phyloP scores from a whole-genome alignment of 176 grass and related monocot genomes.

The Oryza punctata region DNA sequence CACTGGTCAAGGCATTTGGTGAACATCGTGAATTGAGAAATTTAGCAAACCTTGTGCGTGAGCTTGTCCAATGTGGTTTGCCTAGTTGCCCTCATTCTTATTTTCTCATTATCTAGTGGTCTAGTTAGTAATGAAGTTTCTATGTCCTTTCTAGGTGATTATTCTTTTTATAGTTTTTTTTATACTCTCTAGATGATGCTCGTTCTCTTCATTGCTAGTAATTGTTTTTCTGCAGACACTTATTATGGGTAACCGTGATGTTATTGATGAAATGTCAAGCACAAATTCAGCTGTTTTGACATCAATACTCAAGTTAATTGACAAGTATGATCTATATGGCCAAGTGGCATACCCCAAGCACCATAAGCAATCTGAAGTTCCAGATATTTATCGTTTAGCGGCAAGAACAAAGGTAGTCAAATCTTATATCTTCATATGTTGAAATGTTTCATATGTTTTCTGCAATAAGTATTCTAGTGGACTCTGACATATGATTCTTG shows the following conservation, averaged over 20 bases:
- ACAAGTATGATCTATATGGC: conserved; percentile 91
- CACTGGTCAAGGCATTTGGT: conserved; percentile 84
- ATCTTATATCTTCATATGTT: conserved; percentile 14
- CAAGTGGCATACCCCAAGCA: conserved; percentile 91
- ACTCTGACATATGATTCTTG: conserved; percentile 17
- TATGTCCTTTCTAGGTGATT: not conserved
- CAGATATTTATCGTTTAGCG: conserved; percentile 82
- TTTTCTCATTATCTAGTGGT: not conserved
- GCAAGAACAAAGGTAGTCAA: conserved; percentile 71
- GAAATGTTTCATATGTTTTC: conserved; percentile 25
- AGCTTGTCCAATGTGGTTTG: conserved; percentile 25
- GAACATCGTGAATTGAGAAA: conserved; percentile 76
- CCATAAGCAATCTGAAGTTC: conserved; percentile 90
- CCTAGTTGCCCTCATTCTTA: not conserved
- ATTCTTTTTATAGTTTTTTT: not conserved
- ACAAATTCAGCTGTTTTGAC: conserved; percentile 78
- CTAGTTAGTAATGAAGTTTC: conserved; percentile 6
- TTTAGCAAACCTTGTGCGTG: conserved; percentile 81
- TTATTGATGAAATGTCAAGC: conserved; percentile 88
- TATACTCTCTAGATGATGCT: not conserved
- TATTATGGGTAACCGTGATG: conserved; percentile 91
- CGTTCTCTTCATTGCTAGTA: conserved; percentile 11
- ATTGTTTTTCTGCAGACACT: conserved; percentile 57
- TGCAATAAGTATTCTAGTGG: not conserved
- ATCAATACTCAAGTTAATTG: conserved; percentile 78